phyloP scores from a whole-genome alignment of 1,284 basidiomycete species.

The Inonotus obliquus region DNA sequence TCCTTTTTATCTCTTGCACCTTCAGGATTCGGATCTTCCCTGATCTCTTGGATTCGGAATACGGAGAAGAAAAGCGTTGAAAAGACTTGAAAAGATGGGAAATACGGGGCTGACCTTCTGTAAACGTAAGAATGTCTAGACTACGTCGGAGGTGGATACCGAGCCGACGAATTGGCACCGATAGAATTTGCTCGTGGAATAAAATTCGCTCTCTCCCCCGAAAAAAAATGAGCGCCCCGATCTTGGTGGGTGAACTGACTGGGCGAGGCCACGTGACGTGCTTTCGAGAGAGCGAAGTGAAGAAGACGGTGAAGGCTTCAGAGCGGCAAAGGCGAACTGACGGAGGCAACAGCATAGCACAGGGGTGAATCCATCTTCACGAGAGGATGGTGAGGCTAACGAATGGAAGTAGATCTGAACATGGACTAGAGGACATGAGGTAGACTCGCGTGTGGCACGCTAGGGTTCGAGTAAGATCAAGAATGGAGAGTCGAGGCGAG shows the following conservation, averaged over 20 bases:
- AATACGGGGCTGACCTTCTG: neutral
- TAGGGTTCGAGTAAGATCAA: neutral
- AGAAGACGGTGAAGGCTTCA: neutral
- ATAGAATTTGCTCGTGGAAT: neutral
- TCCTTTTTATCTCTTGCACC: neutral
- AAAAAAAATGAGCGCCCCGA: neutral
- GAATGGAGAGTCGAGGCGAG: neutral
- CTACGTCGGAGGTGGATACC: neutral
- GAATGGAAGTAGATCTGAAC: neutral
- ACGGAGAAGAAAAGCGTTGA: too few species aligned
- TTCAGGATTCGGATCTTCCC: neutral
- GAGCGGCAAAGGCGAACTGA: neutral
- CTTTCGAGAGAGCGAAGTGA: neutral
- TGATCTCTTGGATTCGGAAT: neutral
- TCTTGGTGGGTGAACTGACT: neutral
- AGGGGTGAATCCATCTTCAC: neutral
- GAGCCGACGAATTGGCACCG: neutral
- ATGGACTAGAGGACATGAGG: neutral
- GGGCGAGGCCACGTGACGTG: neutral
- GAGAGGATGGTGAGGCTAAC: neutral
- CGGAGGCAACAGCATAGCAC: neutral
- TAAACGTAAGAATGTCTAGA: neutral
- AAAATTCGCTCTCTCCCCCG: neutral
- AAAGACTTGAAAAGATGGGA: neutral
- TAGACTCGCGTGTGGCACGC: neutral